Base-by-base conservation (phyloP, 2,329 filamentous ascomycete genomes). In the Calonectria pteridis region DNA sequence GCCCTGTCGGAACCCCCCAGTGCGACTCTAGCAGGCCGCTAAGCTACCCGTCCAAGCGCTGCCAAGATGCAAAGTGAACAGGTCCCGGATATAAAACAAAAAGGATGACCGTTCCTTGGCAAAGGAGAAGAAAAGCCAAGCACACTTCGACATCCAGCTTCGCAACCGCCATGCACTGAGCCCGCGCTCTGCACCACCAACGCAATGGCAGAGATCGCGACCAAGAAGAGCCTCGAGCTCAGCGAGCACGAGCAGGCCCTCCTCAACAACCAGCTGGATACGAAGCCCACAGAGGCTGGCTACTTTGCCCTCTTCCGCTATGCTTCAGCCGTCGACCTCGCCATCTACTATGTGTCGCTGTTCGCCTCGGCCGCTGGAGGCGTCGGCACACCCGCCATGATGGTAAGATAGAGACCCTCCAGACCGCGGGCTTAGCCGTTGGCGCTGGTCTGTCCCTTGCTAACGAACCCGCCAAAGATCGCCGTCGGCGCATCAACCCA, bases 311-410 rank as follows among this genome's bases (percentile, higher is more conserved):
- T 94, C 31, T 94, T 89, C 82, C 90, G 93, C 73, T 94, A 94
- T 85, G 89, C 93, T 4, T 90, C 91, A 1, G 86, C 82, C 49
- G 87, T 86, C 75, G 93, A 94, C 80, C 77, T 91, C 5, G 73
- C 91, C 72, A 90, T 94, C 78, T 87, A 94, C 55, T 77, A 83
- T 28, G 83, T 93, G 59, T 89, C 91, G 67, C 81, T 87, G 29
- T 75, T 95, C 68, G 89, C 89, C 62, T 89, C 93, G 74, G 93
- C 95, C 74, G 90, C 87, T 40, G 91, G 90, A 26, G 94, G 94
- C 75, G 93, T 93, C 64, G 91, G 92, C 6, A 82, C 95, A 76
- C 94, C 94, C 2, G 84, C 94, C 43, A 95, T 95, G 90, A 95
- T 93, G 0, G 88, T 94, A 93, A 79, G 81, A 31, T n/a, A n/a